phyloP scores from a whole-genome alignment of 2,329 filamentous ascomycete species.

The Ilyonectria robusta region DNA sequence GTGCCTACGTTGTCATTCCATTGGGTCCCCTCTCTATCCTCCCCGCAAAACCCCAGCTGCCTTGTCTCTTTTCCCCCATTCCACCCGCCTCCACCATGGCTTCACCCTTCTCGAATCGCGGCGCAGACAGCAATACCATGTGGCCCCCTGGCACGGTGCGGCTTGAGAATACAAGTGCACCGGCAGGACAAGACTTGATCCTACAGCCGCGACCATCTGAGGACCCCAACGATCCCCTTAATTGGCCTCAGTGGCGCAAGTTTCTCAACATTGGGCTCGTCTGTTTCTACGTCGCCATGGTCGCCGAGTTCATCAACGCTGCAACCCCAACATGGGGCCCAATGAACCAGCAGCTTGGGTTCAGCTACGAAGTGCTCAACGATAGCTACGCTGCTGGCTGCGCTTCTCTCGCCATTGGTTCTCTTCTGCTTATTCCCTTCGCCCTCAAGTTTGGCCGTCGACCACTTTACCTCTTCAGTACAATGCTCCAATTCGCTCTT shows the following conservation, averaged over 20 bases:
- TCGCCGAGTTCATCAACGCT: slow-evolving; percentile 29
- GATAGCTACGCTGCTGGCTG: slow-evolving; percentile 60
- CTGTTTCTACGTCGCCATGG: slow-evolving; percentile 5
- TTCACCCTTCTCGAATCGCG: not conserved
- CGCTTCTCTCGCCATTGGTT: slow-evolving; percentile 58
- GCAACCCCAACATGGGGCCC: slow-evolving; percentile 54
- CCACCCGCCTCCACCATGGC: not conserved
- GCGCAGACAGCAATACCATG: not conserved
- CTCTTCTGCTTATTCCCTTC: slow-evolving; percentile 60
- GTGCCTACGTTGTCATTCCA: not conserved
- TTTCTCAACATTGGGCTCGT: slow-evolving; percentile 14
- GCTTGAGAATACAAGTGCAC: not conserved
- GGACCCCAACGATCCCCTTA: slow-evolving; percentile 18
- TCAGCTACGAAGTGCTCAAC: slow-evolving; percentile 58
- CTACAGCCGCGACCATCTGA: slow-evolving; percentile 9
- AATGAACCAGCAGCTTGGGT: slow-evolving; percentile 58
- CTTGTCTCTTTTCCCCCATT: not conserved
- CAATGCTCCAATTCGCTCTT: slow-evolving; percentile 5
- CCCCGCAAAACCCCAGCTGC: not conserved
- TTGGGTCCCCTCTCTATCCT: not conserved
- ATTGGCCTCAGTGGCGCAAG: slow-evolving; percentile 12
- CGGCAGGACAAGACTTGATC: slow-evolving; percentile 4
- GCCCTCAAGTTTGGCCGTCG: slow-evolving; percentile 62
- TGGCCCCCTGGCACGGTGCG: slow-evolving; percentile 20
- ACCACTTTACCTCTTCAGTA: slow-evolving; percentile 56